These are phyloP conservation scores for Dipodascopsis tothii DNA, from an alignment of 805 yeast species.

Conservation along the genomic window DNA sequence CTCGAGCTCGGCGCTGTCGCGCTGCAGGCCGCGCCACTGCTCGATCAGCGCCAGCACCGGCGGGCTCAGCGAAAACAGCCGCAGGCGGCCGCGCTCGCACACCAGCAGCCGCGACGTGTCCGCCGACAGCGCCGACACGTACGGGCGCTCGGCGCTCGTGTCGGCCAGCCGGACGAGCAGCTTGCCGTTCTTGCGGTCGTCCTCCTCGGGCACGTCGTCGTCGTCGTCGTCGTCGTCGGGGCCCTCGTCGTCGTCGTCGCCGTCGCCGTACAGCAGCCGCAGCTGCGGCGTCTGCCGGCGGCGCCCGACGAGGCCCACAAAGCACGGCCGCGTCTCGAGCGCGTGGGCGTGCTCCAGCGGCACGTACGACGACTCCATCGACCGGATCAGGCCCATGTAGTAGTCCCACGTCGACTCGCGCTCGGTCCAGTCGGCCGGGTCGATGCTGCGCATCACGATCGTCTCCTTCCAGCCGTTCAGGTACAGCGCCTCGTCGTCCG, in stretches of 20 bases:
- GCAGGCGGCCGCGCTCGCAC: too few relatives aligned
- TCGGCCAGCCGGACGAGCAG: too few relatives aligned
- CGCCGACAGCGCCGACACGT: too few relatives aligned
- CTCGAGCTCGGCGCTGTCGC: slow-evolving; percentile 55
- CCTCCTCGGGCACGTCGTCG: not conserved
- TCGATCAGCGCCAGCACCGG: slow-evolving; percentile 52
- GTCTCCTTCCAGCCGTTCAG: slow-evolving; percentile 22
- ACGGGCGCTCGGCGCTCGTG: too few relatives aligned
- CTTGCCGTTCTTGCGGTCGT: too few relatives aligned
- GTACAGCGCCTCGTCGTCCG: slow-evolving; percentile 13
- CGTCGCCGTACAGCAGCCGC: not conserved
- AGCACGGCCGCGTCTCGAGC: slow-evolving; percentile 6
- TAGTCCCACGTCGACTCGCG: slow-evolving; percentile 12
- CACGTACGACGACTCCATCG: slow-evolving; percentile 11
- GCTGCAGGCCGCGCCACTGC: slow-evolving; percentile 47
- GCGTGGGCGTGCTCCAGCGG: slow-evolving; percentile 15
- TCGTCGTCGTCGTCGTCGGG: slow-evolving; percentile 2
- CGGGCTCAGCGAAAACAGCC: slow-evolving; percentile 42
- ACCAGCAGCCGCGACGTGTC: too few relatives aligned
- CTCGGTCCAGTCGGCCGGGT: slow-evolving; percentile 12
- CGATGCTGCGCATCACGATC: slow-evolving; percentile 18
- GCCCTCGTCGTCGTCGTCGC: slow-evolving; percentile 1
- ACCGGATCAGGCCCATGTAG: slow-evolving; percentile 7
- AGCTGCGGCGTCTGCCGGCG: not conserved
- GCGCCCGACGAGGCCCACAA: slow-evolving; percentile 10